A percentile compares a stretch with the other conserved stretches of the same genome.
Conservation (phyloP, 306 rosid genomes). For the Vigna nakashimae region DNA sequence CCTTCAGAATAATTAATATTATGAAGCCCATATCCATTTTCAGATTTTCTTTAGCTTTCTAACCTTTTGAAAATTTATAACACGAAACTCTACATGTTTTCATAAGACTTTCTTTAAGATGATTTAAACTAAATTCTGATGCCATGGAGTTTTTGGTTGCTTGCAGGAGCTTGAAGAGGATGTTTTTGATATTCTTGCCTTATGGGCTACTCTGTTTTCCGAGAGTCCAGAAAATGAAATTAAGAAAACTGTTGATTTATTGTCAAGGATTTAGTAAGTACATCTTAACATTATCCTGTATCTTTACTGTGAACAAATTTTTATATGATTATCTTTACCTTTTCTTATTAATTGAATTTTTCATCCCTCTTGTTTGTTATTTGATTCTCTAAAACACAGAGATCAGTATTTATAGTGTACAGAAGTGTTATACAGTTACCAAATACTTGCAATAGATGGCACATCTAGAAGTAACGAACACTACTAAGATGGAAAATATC, state of each 20-base stretch:
- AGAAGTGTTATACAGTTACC: too few relatives aligned
- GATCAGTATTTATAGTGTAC: neutral
- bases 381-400: neutral
- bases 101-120: slow-evolving; percentile 22
- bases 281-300: slow-evolving; percentile 22
- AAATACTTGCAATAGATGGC: too few relatives aligned
- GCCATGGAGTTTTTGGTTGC: slow-evolving; percentile 42
- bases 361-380: neutral
- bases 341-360: neutral
- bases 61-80: slow-evolving; percentile 27
- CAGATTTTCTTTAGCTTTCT: slow-evolving; percentile 4
- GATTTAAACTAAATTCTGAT: slow-evolving; percentile 29
- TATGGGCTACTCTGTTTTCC: slow-evolving; percentile 80
- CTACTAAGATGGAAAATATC: too few relatives aligned
- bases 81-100: neutral
- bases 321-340: slow-evolving; percentile 6
- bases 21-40: slow-evolving; percentile 23
- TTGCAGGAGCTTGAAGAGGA: slow-evolving; percentile 91
- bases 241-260: slow-evolving; percentile 66
- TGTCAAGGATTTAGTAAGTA: slow-evolving; percentile 75
- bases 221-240: slow-evolving; percentile 74
- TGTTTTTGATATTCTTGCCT: slow-evolving; percentile 92
- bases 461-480: too few relatives aligned
- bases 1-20: slow-evolving; percentile 6
- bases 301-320: slow-evolving; percentile 11